A percentile compares a stretch with the other conserved stretches of the same genome.
phyloP scores from a whole-genome alignment of 345 rosid species.

The Eutrema yunnanense region DNA sequence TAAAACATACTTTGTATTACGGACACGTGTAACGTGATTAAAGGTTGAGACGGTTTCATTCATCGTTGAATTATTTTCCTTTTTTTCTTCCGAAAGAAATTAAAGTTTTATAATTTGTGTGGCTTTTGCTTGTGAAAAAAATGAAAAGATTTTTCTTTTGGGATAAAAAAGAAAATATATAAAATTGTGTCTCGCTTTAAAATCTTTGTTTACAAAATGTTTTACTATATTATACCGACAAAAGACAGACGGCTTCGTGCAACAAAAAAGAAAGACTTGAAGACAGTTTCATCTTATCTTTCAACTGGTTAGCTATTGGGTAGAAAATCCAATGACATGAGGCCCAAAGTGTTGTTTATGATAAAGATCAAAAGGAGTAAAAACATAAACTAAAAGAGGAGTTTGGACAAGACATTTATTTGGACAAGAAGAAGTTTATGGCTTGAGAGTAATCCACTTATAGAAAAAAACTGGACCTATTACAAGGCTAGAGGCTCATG shows the following conservation, averaged over 20 bases:
- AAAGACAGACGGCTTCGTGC: background rate
- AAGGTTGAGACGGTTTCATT: slow-evolving; percentile 11
- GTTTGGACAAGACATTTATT: background rate
- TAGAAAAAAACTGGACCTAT: background rate
- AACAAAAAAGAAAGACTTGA: background rate
- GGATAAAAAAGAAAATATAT: background rate
- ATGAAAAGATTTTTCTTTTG: background rate
- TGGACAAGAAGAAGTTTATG: background rate
- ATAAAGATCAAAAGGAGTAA: background rate
- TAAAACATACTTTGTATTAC: background rate
- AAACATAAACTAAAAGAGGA: background rate
- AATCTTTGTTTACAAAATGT: background rate
- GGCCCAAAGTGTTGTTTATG: background rate
- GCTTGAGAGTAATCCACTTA: background rate
- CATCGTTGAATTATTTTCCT: slow-evolving; percentile 19
- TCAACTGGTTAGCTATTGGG: too few species aligned
- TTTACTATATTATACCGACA: background rate
- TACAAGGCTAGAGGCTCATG: background rate
- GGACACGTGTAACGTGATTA: slow-evolving; percentile 19
- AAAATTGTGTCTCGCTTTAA: background rate
- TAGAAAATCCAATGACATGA: background rate
- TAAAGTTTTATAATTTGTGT: slow-evolving; percentile 5
- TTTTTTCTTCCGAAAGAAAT: background rate
- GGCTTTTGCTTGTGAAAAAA: slow-evolving; percentile 17
- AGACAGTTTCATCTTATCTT: background rate